phyloP scores from a whole-genome alignment of 306 rosid genomes.

The Fragaria nilgerrensis region DNA sequence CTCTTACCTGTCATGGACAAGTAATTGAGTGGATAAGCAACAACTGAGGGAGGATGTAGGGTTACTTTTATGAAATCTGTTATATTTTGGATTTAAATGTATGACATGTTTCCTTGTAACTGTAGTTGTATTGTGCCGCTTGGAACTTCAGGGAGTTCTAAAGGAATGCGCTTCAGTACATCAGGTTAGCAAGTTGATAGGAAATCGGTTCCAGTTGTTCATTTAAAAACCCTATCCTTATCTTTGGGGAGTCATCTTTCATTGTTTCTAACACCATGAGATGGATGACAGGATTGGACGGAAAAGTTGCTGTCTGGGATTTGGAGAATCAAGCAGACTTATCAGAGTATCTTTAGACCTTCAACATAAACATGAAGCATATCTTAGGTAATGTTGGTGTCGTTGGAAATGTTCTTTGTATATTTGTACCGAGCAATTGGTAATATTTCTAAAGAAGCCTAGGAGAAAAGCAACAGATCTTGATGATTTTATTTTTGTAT shows the following conservation, averaged over 20 bases:
- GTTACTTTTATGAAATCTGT: not conserved
- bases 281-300: conserved; percentile 74
- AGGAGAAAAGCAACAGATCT: conserved; percentile 10
- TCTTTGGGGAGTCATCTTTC: conserved; percentile 2
- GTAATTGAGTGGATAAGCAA: conserved; percentile 17
- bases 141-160: conserved; percentile 41
- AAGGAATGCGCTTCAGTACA: conserved; percentile 76
- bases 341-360: conserved; percentile 37
- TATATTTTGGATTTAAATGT: conserved; percentile 3
- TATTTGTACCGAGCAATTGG: conserved; percentile 28
- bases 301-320: conserved; percentile 82
- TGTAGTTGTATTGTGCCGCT: conserved; percentile 76
- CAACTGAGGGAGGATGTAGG: conserved; percentile 17
- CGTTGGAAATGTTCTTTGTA: conserved; percentile 16
- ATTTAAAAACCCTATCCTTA: conserved; percentile 3
- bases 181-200: conserved; percentile 57
- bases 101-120: conserved; percentile 30
- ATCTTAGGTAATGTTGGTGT: conserved; percentile 3
- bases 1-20: not conserved
- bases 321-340: conserved; percentile 79
- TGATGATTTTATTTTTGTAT: conserved; percentile 16
- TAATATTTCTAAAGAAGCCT: conserved; percentile 14
- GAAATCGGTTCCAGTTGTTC: not conserved
- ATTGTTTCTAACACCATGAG: conserved; percentile 9
- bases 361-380: conserved; percentile 5